Evolutionary conservation across 2,329 filamentous ascomycete genomes (phyloP), one percentile per base, ranked within the genome.

Genomic region (Penicillium glabrum): DNA sequence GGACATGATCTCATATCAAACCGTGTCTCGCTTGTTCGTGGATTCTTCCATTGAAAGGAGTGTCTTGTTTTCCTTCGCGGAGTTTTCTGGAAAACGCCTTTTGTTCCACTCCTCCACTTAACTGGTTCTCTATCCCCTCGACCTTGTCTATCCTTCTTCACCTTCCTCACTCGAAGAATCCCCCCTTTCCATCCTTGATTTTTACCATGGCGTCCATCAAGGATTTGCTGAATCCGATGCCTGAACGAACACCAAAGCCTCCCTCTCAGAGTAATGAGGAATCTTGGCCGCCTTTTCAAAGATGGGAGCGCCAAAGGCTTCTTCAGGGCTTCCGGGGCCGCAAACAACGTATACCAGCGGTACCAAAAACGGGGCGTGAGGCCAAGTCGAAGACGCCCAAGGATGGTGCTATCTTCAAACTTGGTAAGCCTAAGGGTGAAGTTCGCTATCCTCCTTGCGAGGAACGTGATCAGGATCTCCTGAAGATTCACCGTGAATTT

Each of bases 391-490:
- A 87, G 75, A 79, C 87, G 67, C 77, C 82, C 56, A 91, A 89
- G 71, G 86, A 89, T 65, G 82, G 81, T 27, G 82, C 85, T 0
- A 75, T 88, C 8, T 86, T 89, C 69, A 79, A 80, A 27, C 85
- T 84, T 65, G 84, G 83, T 46, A 81, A 82, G 57, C 79, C 85
- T 31, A 85, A 86, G 60, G 90, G 89, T 3, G 77, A 82, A 27
- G 80, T 96, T 63, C 88, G 88, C 69, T 96, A 88, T 69, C 83
- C 83, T 19, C 90, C 93, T 0, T 88, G 85, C 69, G 90, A 96
- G 69, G 78, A 82, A 46, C 74, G 88, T 31, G 83, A 89, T 61
- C 79, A 83, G 24, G 71, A 78, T 23, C 79, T 89, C 16, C 75
- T 81, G 10, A 75, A 77, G 14, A 80, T 87, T 61, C 83, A 95